Percentiles rank a stretch among this genome's conserved stretches.
phyloP scores from a whole-genome alignment of 2,329 filamentous ascomycete species.

The Talaromyces verruculosus region DNA sequence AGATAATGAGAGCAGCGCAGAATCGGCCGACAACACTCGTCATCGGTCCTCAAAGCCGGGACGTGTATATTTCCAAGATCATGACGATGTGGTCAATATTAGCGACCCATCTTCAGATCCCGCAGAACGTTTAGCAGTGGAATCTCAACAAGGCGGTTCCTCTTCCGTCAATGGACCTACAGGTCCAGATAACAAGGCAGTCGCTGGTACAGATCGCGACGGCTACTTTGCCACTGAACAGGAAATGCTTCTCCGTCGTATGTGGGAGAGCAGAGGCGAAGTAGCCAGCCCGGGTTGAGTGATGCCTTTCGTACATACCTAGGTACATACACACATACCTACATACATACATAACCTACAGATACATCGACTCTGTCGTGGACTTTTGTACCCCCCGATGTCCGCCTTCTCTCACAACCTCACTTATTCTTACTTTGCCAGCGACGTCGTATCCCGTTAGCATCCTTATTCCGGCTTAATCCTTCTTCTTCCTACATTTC shows the following conservation, averaged over 20 bases:
- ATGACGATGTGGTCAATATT: slow-evolving; percentile 33
- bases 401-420: no score
- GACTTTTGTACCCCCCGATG: no score
- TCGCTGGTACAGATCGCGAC: slow-evolving; percentile 28
- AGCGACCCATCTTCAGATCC: slow-evolving; percentile 26
- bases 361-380: no score
- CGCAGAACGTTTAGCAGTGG: slow-evolving; percentile 24
- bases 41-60: slow-evolving; percentile 13
- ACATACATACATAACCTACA: no score
- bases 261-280: slow-evolving; percentile 45
- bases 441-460: no score
- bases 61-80: slow-evolving; percentile 34
- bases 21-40: slow-evolving; percentile 12
- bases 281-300: slow-evolving; percentile 37
- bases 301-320: slow-evolving; percentile 6
- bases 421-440: no score
- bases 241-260: slow-evolving; percentile 44
- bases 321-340: not conserved
- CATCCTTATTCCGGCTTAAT: slow-evolving; percentile 4
- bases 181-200: slow-evolving; percentile 21
- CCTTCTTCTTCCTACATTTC: not conserved
- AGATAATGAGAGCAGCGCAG: slow-evolving; percentile 1
- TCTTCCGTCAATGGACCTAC: slow-evolving; percentile 36
- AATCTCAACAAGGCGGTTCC: slow-evolving; percentile 28
- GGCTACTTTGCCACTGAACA: slow-evolving; percentile 33